Base-by-base conservation (phyloP, 352 stramenopile genomes). In the Phytopythium chamaehyphon region DNA sequence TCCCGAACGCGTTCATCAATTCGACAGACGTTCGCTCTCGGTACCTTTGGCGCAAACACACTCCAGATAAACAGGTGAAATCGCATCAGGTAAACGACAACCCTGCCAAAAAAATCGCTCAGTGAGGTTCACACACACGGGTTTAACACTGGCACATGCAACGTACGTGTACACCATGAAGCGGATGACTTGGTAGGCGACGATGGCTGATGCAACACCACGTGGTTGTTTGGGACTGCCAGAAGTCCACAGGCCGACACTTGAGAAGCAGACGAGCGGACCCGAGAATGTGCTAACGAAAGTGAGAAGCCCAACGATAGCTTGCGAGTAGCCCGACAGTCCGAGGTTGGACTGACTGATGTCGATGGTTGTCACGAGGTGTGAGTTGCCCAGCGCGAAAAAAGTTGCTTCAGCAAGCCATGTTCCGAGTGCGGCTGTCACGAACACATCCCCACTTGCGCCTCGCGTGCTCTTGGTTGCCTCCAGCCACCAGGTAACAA, bases 61-160 rank as follows among this genome's bases (percentile, higher is more conserved):
- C 85, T 95, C 86, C 86, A 96, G 47, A 96, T 91, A 51, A 96
- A 96, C 40, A 96, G 65, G 59, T 96, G 86, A 56, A 93, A 93
- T 36, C 86, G 82, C 85, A 96, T 94, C 12, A 88, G 70, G 47
- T 85, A 95, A 21, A 96, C 80, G 37, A 96, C 71, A 11, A 84
- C 55, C 11, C 83, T 96, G 51, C 12, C 14, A 21, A 55, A 1
- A 58, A 19, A 62, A 24, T 33, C 9, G 5, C 5, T 33, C 28
- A 33, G 28, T 33, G 12, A 47, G n/a, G 47, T 38, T 23, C 5
- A 59, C 6, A 47, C 31, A 31, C 63, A 31, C 10, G 10, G 19
- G 28, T 6, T 21, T 60, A 16, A 11, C 51, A 26, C 15, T 31
- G 7, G 10, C 15, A 31, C 21, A 22, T 4, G 8, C 9, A 11